phyloP scores from a whole-genome alignment of 2,329 filamentous ascomycete species.

The Penicillium sp. region DNA sequence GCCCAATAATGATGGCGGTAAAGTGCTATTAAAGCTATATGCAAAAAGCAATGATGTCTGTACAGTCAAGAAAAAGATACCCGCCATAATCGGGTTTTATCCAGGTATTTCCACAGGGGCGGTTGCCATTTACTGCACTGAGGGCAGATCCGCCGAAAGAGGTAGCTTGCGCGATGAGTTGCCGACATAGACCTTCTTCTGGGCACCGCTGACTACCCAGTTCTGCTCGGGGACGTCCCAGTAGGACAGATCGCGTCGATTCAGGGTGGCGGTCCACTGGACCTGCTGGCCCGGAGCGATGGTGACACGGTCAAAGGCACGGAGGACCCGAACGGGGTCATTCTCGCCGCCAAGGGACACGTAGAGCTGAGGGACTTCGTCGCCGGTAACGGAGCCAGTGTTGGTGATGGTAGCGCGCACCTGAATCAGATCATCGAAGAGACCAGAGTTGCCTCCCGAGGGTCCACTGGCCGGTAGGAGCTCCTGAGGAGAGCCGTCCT shows the following conservation, averaged over 20 bases:
- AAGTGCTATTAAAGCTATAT: background rate
- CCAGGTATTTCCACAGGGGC: background rate
- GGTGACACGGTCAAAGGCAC: slow-evolving; percentile 73
- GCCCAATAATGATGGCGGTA: background rate
- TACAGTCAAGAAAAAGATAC: background rate
- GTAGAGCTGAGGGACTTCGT: slow-evolving; percentile 60
- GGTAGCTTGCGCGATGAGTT: slow-evolving; percentile 55
- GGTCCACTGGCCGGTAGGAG: slow-evolving; percentile 55
- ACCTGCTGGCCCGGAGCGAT: slow-evolving; percentile 65
- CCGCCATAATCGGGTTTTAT: background rate
- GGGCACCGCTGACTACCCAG: slow-evolving; percentile 63
- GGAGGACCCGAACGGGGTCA: slow-evolving; percentile 63
- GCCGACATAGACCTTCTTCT: slow-evolving; percentile 59
- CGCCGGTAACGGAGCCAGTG: slow-evolving; percentile 46
- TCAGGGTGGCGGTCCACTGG: slow-evolving; percentile 65
- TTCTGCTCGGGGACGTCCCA: slow-evolving; percentile 79
- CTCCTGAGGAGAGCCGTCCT: slow-evolving; percentile 53
- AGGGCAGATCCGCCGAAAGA: slow-evolving; percentile 40
- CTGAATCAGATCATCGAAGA: slow-evolving; percentile 50
- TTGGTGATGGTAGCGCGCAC: slow-evolving; percentile 51
- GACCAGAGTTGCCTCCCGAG: slow-evolving; percentile 56
- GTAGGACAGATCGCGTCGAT: slow-evolving; percentile 76
- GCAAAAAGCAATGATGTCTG: background rate
- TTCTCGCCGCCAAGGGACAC: slow-evolving; percentile 72
- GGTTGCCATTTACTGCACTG: slow-evolving; percentile 17